A percentile compares a stretch with the other conserved stretches of the same genome.
phyloP scores from a whole-genome alignment of 116 monocot genomes.

The Cymodocea nodosa region DNA sequence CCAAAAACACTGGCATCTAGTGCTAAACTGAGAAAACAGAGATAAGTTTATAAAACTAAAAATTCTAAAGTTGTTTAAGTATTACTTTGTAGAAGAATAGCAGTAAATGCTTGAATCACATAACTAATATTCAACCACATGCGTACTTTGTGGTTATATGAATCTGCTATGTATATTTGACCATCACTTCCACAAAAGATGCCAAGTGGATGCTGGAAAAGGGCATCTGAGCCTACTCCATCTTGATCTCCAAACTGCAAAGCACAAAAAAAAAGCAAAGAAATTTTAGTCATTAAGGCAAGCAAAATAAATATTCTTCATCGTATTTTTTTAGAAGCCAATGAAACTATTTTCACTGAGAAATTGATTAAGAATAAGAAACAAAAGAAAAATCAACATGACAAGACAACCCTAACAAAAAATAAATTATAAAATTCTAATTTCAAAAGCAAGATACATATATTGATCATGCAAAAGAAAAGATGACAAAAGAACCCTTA shows the following conservation, averaged over 20 bases:
- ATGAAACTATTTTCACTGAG: not conserved
- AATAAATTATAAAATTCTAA: not conserved
- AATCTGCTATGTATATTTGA: slow-evolving; percentile 81
- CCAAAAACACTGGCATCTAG: too few relatives aligned
- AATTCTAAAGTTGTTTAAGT: too few relatives aligned
- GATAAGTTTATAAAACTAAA: too few relatives aligned
- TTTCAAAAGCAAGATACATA: not conserved
- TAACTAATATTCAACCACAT: not conserved
- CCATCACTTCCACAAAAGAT: slow-evolving; percentile 45
- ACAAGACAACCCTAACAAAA: too few relatives aligned
- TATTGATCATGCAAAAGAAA: not conserved
- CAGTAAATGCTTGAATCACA: not conserved
- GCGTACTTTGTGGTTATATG: slow-evolving; percentile 92
- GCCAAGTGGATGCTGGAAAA: slow-evolving; percentile 93
- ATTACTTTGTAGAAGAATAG: not conserved
- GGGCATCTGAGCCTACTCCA: slow-evolving; percentile 76
- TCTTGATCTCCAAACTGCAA: slow-evolving; percentile 91
- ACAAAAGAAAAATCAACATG: too few relatives aligned
- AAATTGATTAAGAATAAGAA: too few relatives aligned
- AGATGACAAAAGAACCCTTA: too few relatives aligned
- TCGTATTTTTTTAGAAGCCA: not conserved
- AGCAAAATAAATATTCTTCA: not conserved
- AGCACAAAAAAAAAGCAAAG: not conserved
- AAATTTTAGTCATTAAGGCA: not conserved
- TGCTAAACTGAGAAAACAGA: too few relatives aligned